phyloP scores from a whole-genome alignment of 345 rosid species.

The Clarkia xantiana region DNA sequence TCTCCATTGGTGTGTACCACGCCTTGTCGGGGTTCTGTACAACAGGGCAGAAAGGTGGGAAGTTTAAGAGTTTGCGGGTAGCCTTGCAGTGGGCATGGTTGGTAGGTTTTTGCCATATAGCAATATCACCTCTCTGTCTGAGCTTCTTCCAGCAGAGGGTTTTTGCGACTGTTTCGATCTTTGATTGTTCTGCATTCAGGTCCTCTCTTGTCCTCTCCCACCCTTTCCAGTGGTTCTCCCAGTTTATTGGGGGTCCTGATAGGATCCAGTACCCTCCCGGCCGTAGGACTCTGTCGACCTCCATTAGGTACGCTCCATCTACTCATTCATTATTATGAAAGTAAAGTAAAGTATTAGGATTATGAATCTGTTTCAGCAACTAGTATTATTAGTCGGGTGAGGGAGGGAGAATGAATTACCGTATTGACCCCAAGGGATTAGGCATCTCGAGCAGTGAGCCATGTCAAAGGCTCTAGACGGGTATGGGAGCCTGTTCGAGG shows the following conservation, averaged over 20 bases:
- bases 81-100: conserved; percentile 66
- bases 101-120: conserved; percentile 80
- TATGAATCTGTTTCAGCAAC: neutral
- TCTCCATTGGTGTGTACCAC: conserved; percentile 80
- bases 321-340: conserved; percentile 3
- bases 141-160: conserved; percentile 85
- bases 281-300: conserved; percentile 69
- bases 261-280: conserved; percentile 94
- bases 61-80: conserved; percentile 36
- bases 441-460: conserved; percentile 98
- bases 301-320: conserved; percentile 75
- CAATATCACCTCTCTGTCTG: conserved; percentile 47
- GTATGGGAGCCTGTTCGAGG: conserved; percentile 77
- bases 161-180: conserved; percentile 43
- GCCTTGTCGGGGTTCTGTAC: conserved; percentile 62
- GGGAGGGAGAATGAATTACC: conserved; percentile 23
- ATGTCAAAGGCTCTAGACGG: conserved; percentile 87
- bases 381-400: neutral
- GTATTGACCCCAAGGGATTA: conserved; percentile 73
- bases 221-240: conserved; percentile 72
- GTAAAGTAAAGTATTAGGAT: neutral
- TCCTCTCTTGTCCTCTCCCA: conserved; percentile 61
- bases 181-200: conserved; percentile 41
- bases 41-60: conserved; percentile 46
- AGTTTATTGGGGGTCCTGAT: conserved; percentile 88